Evolutionary conservation across 73 alveolate genomes (phyloP).

Genomic region (Stentor coeruleus): DNA sequence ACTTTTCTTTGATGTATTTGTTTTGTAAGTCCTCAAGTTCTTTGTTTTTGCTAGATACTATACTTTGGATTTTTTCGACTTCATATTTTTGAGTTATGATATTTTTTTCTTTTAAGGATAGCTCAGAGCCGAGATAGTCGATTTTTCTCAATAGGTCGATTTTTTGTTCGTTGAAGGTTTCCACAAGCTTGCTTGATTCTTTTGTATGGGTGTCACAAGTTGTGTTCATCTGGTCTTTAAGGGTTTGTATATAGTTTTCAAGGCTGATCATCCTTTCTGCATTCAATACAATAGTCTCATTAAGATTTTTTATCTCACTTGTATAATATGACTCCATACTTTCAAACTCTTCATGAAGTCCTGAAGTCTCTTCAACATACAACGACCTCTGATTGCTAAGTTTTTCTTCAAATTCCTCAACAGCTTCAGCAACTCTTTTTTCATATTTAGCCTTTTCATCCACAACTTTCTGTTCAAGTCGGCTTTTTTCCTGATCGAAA

Average conservation of each 20-base stretch:
- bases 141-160: constrained; percentile 51
- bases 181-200: neutral
- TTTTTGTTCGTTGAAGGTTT: constrained; percentile 39
- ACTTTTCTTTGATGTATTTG: constrained; percentile 54
- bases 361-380: constrained; percentile 34
- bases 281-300: neutral
- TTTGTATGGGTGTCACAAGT: neutral
- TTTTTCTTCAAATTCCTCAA: constrained; percentile 48
- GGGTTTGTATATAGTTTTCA: neutral
- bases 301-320: neutral
- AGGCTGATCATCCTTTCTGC: neutral
- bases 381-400: constrained; percentile 35
- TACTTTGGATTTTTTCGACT: neutral
- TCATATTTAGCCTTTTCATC: constrained; percentile 51
- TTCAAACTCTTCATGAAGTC: neutral
- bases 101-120: neutral
- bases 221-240: neutral
- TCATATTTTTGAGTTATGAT: neutral
- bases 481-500: constrained; percentile 65
- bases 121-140: constrained; percentile 28
- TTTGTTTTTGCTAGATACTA: constrained; percentile 81
- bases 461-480: constrained; percentile 64
- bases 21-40: constrained; percentile 79
- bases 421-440: constrained; percentile 19
- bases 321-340: neutral